Evolutionary conservation across 306 rosid species (phyloP), one percentile per base, ranked within the genome.

Genomic region (Hylodesmum podocarpum): DNA sequence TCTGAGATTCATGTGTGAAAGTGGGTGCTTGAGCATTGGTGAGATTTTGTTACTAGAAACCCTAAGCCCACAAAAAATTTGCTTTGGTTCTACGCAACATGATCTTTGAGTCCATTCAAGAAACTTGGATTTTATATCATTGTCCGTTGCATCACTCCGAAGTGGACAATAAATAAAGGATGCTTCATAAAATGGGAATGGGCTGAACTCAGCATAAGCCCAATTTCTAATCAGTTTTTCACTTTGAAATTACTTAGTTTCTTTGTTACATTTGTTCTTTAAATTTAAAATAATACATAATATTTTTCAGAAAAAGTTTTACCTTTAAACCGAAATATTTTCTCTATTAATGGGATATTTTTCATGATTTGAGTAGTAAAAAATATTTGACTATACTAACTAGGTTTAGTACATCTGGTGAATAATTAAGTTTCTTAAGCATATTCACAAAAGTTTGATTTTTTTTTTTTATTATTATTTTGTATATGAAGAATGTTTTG

Each of bases 171-270:
- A 3, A 29, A 18, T 4, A 3, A 39, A 33, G 39, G 51, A 33
- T 10, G 41, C 41, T 34, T 75, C 15, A 75, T 8, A 19, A 43
- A 44, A n/a, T 61, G 6, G 31, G 12, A 61, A 7, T 75, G 80
- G 51, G 64, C 72, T 75, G 12, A 62, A 74, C 28, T 33, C 71
- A 62, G 50, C 18, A 15, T 49, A 8, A 43, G 72, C 72, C 79
- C 79, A 62, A 44, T 43, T 41, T 0, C 15, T 27, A 29, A 59
- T 29, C 5, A 21, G 0, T 37, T 15, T 72, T 25, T 9, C 4
- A 9, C 24, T 36, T 53, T 46, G 50, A 44, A 44, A 44, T 44
- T 2, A 6, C 19, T 10, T 15, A 9, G 9, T 21, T 53, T 53
- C 13, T 50, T 19, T 50, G 27, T 50, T 50, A 6, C 22, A 19